Evolutionary conservation across 257 asterid species (phyloP).

Genomic region (Plantago ovata): DNA sequence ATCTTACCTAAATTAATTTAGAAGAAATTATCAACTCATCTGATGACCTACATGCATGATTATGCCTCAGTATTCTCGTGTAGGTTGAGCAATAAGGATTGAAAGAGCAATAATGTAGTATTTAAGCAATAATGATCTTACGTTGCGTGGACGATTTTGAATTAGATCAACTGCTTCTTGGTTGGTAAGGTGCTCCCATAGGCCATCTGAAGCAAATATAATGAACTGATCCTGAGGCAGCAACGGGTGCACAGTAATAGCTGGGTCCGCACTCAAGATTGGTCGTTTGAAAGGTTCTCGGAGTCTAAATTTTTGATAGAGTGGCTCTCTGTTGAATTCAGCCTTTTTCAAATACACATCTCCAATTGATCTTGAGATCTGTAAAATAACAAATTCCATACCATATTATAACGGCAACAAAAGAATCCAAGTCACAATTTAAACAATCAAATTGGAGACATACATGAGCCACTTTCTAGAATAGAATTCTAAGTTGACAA

Average conservation of each 20-base stretch:
- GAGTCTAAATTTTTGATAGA: conserved; percentile 57
- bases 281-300: conserved; percentile 67
- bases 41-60: too few species aligned
- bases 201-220: conserved; percentile 70
- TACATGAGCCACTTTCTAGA: too few species aligned
- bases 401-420: background rate
- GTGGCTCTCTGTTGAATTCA: conserved; percentile 65
- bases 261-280: conserved; percentile 61
- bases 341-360: conserved; percentile 59
- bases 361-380: conserved; percentile 65
- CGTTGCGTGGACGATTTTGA: conserved; percentile 57
- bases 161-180: conserved; percentile 68
- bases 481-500: too few species aligned
- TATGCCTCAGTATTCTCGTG: too few species aligned
- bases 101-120: conserved; percentile 7
- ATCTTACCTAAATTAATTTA: too few species aligned
- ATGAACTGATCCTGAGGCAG: conserved; percentile 65
- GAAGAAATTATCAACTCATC: too few species aligned
- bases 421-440: background rate
- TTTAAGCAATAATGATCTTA: conserved; percentile 30
- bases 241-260: conserved; percentile 47
- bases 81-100: too few species aligned
- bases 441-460: background rate
- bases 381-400: conserved; percentile 22
- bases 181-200: conserved; percentile 69